Evolutionary conservation across 495 filamentous ascomycete genomes (phyloP).

Genomic region (Hypoxylon subgilvum): DNA sequence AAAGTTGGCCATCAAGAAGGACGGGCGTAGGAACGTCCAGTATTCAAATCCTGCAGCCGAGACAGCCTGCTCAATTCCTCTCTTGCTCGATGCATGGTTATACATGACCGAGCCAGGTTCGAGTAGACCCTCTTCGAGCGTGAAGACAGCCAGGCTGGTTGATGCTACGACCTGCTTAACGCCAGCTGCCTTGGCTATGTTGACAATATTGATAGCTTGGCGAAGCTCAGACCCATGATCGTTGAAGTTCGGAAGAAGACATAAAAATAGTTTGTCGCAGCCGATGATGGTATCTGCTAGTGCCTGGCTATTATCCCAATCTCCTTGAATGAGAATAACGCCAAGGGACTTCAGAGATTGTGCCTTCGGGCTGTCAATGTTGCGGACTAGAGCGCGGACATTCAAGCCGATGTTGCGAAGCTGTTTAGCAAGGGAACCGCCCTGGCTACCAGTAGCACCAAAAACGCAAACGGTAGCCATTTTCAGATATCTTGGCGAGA

Average conservation of each 20-base stretch:
- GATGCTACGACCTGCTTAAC: constrained; percentile 46
- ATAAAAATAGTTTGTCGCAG: constrained; percentile 54
- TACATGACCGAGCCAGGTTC: constrained; percentile 32
- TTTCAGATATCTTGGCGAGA: background rate
- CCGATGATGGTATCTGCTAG: constrained; percentile 43
- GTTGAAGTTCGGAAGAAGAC: constrained; percentile 45
- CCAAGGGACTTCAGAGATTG: constrained; percentile 24
- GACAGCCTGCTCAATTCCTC: constrained; percentile 47
- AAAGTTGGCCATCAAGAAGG: constrained; percentile 60
- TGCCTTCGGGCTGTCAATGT: constrained; percentile 20
- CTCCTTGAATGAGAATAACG: constrained; percentile 45
- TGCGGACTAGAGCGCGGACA: constrained; percentile 46
- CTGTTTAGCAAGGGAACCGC: constrained; percentile 48
- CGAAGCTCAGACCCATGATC: background rate
- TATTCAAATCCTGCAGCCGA: constrained; percentile 44
- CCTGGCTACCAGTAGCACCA: constrained; percentile 59
- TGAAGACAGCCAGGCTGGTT: constrained; percentile 42
- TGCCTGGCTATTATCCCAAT: constrained; percentile 46
- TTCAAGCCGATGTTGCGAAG: constrained; percentile 42
- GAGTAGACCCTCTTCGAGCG: constrained; percentile 26
- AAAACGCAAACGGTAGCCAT: constrained; percentile 48
- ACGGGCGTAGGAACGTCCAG: constrained; percentile 55
- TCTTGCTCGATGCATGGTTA: constrained; percentile 34
- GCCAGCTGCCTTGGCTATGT: constrained; percentile 47
- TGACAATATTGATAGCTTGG: constrained; percentile 46